Percentiles rank a stretch among this genome's conserved stretches.
Evolutionary conservation across 495 filamentous ascomycete species (phyloP).

Genomic region (Lepraria neglecta): DNA sequence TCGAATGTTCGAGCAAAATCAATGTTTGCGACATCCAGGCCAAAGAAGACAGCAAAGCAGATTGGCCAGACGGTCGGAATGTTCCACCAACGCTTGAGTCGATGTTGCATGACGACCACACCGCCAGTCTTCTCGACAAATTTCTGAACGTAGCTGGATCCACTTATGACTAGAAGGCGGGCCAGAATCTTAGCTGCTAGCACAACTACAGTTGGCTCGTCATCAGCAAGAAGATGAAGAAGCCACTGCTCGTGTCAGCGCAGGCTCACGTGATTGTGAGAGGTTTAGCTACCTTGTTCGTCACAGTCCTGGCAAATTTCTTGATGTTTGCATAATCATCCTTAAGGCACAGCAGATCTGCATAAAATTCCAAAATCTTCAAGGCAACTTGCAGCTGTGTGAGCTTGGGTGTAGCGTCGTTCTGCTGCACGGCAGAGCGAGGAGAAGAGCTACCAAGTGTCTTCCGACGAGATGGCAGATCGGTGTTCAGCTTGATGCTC

Average conservation of each 20-base stretch:
- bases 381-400: constrained; percentile 56
- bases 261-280: constrained; percentile 12
- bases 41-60: constrained; percentile 85
- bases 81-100: constrained; percentile 84
- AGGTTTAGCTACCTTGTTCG: constrained; percentile 70
- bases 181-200: constrained; percentile 79
- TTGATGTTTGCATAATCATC: constrained; percentile 58
- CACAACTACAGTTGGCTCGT: constrained; percentile 74
- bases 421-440: background rate
- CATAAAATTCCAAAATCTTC: constrained; percentile 73
- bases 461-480: constrained; percentile 30
- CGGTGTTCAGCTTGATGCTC: constrained; percentile 40
- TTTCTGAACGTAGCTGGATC: constrained; percentile 70
- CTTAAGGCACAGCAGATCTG: constrained; percentile 72
- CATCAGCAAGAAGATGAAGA: constrained; percentile 83
- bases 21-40: constrained; percentile 66
- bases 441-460: constrained; percentile 31
- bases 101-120: constrained; percentile 73
- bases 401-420: constrained; percentile 16
- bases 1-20: constrained; percentile 69
- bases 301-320: constrained; percentile 91
- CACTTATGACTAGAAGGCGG: constrained; percentile 76
- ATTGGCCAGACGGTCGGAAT: constrained; percentile 79
- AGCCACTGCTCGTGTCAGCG: constrained; percentile 62
- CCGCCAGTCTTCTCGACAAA: constrained; percentile 81